Conservation (phyloP, 1,284 basidiomycete genomes). For the Pseudozyma sp. region DNA sequence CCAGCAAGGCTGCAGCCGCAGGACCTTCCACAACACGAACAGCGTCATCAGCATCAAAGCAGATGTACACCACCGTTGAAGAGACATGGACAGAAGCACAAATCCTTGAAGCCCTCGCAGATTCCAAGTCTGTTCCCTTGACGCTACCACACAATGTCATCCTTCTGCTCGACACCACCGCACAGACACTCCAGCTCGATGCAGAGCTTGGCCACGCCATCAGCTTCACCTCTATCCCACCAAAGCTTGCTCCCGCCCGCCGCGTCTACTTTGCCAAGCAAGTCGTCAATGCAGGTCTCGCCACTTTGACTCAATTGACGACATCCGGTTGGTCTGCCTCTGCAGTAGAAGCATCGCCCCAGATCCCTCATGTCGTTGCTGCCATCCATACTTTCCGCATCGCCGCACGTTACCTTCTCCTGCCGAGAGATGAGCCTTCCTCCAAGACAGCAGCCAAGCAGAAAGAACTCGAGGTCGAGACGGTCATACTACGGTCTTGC, state of each 20-base stretch:
- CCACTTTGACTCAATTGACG: constrained; percentile 18
- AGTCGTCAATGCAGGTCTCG: constrained; percentile 50
- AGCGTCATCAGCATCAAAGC: background rate
- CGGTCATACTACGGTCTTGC: constrained; percentile 31
- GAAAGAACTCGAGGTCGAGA: constrained; percentile 49
- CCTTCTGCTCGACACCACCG: constrained; percentile 24
- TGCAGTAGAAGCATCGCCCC: background rate
- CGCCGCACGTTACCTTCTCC: constrained; percentile 32
- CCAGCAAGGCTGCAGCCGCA: constrained; percentile 4
- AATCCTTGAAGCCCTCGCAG: constrained; percentile 21
- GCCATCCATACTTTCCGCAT: constrained; percentile 35
- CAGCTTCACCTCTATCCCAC: constrained; percentile 3
- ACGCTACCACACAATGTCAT: constrained; percentile 22
- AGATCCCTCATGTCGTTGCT: constrained; percentile 11
- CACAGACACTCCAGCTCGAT: constrained; percentile 22
- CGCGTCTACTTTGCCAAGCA: constrained; percentile 51
- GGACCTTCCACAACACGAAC: background rate
- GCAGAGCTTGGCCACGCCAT: constrained; percentile 6
- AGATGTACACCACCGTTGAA: background rate
- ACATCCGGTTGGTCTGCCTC: constrained; percentile 32
- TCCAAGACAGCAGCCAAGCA: constrained; percentile 17
- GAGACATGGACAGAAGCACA: constrained; percentile 30
- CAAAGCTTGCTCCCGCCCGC: constrained; percentile 19
- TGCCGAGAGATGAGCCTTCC: constrained; percentile 5
- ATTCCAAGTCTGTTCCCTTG: constrained; percentile 5